Conservation (phyloP, 352 stramenopile species). For the Phytopythium aichiense region DNA sequence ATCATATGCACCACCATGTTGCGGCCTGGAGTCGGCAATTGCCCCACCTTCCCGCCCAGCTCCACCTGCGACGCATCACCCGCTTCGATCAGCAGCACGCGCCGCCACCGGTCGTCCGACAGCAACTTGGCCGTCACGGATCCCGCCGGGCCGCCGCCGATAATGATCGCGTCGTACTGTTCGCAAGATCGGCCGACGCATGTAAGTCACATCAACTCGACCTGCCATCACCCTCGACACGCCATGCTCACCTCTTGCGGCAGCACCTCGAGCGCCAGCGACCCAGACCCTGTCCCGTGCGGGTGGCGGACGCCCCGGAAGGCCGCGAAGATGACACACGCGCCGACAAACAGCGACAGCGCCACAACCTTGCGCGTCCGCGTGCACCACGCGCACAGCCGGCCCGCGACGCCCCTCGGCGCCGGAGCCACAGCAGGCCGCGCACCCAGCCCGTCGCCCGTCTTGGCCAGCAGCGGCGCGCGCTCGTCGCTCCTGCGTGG, state of each 20-base stretch:
- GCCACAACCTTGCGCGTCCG: neutral
- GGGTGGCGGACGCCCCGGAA: neutral
- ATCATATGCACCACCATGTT: neutral
- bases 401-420: neutral
- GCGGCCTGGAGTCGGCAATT: neutral
- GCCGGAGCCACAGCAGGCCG: neutral
- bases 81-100: constrained; percentile 65
- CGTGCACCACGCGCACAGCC: constrained; percentile 8
- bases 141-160: constrained; percentile 56
- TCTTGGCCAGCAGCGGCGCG: constrained; percentile 1
- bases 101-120: constrained; percentile 47
- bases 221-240: neutral
- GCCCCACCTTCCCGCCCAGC: constrained; percentile 42
- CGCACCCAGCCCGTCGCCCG: neutral
- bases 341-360: constrained; percentile 4
- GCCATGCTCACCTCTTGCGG: constrained; percentile 15
- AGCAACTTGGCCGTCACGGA: constrained; percentile 50
- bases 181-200: neutral
- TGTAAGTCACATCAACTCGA: neutral
- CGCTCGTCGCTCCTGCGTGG: constrained; percentile 3
- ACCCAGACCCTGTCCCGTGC: neutral
- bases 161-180: constrained; percentile 60
- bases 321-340: constrained; percentile 7
- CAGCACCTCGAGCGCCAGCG: constrained; percentile 12
- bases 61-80: constrained; percentile 50